These are phyloP conservation scores for Ogataea populi-albae DNA, from an alignment of 805 yeast species.

Conservation along the genomic window DNA sequence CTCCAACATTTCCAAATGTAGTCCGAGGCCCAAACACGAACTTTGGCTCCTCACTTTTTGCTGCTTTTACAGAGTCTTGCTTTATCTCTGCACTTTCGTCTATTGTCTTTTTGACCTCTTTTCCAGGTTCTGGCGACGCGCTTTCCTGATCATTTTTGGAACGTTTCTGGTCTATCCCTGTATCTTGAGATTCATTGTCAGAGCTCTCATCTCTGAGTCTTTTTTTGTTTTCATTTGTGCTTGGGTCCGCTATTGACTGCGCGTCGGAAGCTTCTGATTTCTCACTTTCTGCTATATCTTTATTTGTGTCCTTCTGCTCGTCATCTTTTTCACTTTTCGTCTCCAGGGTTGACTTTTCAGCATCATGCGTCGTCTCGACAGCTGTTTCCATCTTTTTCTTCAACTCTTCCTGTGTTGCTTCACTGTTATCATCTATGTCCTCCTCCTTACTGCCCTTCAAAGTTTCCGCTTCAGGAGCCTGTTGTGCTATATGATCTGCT, in stretches of 20 bases:
- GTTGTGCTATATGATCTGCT: too few relatives aligned
- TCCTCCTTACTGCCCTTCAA: conserved; percentile 15
- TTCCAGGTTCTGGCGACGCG: not conserved
- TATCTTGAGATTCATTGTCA: too few relatives aligned
- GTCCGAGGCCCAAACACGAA: conserved; percentile 58
- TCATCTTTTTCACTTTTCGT: conserved; percentile 8
- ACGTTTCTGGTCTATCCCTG: too few relatives aligned
- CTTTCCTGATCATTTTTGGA: conserved; percentile 1
- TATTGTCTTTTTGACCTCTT: not conserved
- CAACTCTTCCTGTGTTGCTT: conserved; percentile 5
- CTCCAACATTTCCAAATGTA: conserved; percentile 44
- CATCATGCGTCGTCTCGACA: conserved; percentile 3
- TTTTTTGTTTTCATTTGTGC: too few relatives aligned
- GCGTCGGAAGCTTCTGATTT: too few relatives aligned
- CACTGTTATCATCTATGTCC: too few relatives aligned
- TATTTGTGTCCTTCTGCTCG: conserved; percentile 1
- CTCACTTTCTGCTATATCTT: conserved; percentile 4
- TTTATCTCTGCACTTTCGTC: conserved; percentile 2
- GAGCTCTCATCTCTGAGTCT: too few relatives aligned
- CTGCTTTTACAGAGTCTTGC: conserved; percentile 3
- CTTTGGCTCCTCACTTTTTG: conserved; percentile 31
- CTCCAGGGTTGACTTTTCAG: conserved; percentile 1
- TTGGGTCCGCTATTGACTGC: too few relatives aligned
- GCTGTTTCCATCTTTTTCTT: too few relatives aligned
- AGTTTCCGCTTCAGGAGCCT: too few relatives aligned